Evolutionary conservation across 2,329 filamentous ascomycete species (phyloP).

Genomic region (Cercospora sp.): DNA sequence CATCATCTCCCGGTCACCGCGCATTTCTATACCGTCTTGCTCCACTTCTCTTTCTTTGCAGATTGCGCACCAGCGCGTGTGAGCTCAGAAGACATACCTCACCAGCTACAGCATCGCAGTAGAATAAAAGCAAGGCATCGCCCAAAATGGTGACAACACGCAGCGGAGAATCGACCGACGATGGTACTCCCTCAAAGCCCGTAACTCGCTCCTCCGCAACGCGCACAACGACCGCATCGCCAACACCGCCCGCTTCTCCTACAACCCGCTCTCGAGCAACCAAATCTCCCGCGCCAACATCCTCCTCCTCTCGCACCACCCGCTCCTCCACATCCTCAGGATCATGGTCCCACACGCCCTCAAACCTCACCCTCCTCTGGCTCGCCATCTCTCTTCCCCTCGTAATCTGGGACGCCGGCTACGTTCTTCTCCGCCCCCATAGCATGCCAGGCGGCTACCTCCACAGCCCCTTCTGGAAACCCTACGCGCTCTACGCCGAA

Average conservation of each 20-base stretch:
- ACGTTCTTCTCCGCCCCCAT: slow-evolving; percentile 76
- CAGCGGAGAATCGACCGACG: slow-evolving; percentile 17
- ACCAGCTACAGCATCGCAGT: neutral
- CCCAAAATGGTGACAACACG: slow-evolving; percentile 22
- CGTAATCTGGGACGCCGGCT: slow-evolving; percentile 77
- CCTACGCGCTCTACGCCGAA: slow-evolving; percentile 77
- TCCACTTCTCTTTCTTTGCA: neutral
- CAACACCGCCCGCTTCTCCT: slow-evolving; percentile 14
- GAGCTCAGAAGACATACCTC: neutral
- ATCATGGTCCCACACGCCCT: slow-evolving; percentile 61
- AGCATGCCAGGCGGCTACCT: slow-evolving; percentile 76
- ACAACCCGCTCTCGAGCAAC: slow-evolving; percentile 27
- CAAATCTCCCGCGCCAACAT: slow-evolving; percentile 27
- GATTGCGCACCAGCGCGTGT: neutral
- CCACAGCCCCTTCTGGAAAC: slow-evolving; percentile 71
- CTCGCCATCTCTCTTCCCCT: slow-evolving; percentile 72
- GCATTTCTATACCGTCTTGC: neutral
- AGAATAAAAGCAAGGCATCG: neutral
- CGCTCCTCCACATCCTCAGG: slow-evolving; percentile 5
- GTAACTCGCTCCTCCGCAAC: slow-evolving; percentile 24
- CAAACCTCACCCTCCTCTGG: slow-evolving; percentile 66
- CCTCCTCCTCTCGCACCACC: slow-evolving; percentile 24
- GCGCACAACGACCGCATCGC: slow-evolving; percentile 13
- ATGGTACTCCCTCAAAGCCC: slow-evolving; percentile 30
- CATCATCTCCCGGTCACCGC: neutral